These are phyloP conservation scores for Penicillium odoratum DNA, from an alignment of 495 filamentous ascomycete species.

Conservation along the genomic window DNA sequence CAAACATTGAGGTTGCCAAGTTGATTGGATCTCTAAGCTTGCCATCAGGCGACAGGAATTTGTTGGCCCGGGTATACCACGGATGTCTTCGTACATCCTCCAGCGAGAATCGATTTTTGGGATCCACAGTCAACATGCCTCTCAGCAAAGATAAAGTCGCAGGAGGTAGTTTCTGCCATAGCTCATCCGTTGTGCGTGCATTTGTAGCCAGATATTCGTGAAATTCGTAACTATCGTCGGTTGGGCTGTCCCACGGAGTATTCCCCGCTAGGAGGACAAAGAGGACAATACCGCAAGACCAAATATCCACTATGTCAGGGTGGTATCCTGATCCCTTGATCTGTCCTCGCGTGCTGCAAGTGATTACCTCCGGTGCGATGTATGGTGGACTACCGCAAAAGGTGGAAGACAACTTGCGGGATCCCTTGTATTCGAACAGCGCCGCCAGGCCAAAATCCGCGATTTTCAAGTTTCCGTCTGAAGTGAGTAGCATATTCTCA, in stretches of 20 bases:
- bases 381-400: constrained; percentile 97
- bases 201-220: constrained; percentile 79
- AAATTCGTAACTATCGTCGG: constrained; percentile 74
- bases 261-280: constrained; percentile 96
- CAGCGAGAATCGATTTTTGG: constrained; percentile 75
- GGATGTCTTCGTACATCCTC: constrained; percentile 88
- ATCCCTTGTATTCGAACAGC: constrained; percentile 85
- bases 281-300: constrained; percentile 94
- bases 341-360: constrained; percentile 44
- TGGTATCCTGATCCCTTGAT: constrained; percentile 68
- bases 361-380: constrained; percentile 91
- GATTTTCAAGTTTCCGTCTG: constrained; percentile 85
- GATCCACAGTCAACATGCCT: constrained; percentile 88
- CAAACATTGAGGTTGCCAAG: constrained; percentile 90
- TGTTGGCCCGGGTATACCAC: constrained; percentile 89
- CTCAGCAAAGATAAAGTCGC: constrained; percentile 84
- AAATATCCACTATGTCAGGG: constrained; percentile 86
- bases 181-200: constrained; percentile 75
- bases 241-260: constrained; percentile 96
- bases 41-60: constrained; percentile 70
- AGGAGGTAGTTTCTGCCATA: constrained; percentile 79
- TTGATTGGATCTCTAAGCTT: constrained; percentile 75
- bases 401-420: constrained; percentile 73
- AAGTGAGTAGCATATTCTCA: constrained; percentile 83
- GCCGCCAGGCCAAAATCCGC: constrained; percentile 96